Base-by-base conservation (phyloP, 345 rosid species). In the Fremontodendron californicum region DNA sequence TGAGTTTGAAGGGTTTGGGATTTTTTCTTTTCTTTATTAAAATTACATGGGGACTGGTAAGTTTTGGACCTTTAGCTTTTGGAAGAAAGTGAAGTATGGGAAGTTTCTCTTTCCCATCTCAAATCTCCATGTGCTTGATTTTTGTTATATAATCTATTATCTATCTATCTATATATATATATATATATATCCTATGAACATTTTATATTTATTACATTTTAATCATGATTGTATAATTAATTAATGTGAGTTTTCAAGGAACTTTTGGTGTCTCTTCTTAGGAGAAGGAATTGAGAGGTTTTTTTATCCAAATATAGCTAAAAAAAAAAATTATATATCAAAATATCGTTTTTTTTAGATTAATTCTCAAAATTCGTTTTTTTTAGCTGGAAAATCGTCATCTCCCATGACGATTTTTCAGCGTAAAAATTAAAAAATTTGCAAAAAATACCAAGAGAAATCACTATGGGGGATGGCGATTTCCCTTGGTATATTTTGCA, bases 21-120 rank as follows among this genome's bases (percentile, higher is more conserved):
- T 16, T 19, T 0, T 29, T 12, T 13, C 0, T 12, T 9, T 29
- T n/a, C 15, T 0, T 52, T 52, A 6, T 37, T 71, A 33, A 33
- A 33, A 31, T 71, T 52, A n/a, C 46, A 31, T 9, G 46, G 48
- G 48, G 46, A 72, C 46, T 52, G 75, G 9, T 51, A 72, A 51
- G 73, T 43, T 23, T 68, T 23, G 73, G 54, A 68, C 15, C 73
- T 43, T 21, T 43, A 13, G 63, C 60, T 72, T 52, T 72, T 72
- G 62, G 75, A 52, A 39, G 75, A 72, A 72, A 72, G 75, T 21
- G 75, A 72, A 51, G 63, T 52, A 13, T 49, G 46, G 29, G 62
- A 29, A 52, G 46, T 72, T 72, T 52, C 75, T 15, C 43, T 57
- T 19, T 51, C 9, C 35, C 71, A 8, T 40, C 73, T 68, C 54